Evolutionary conservation across 73 alveolate genomes (phyloP).

Genomic region (Paramecium tetraurelia): DNA sequence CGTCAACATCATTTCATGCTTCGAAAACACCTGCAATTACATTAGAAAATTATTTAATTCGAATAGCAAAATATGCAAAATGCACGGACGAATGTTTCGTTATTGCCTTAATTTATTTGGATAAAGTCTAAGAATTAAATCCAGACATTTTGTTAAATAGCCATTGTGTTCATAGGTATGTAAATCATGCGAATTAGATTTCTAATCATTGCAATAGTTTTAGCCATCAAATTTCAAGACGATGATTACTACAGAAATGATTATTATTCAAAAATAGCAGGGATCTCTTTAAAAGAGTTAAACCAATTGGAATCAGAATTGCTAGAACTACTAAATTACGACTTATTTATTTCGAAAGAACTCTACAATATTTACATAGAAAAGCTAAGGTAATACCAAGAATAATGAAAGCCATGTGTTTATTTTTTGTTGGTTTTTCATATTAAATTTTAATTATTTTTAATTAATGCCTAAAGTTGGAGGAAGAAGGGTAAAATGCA

Average conservation of each 20-base stretch:
- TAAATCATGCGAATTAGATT: not conserved
- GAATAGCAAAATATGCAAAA: conserved; percentile 20
- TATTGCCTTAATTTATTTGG: not conserved
- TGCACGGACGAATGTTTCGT: conserved; percentile 3
- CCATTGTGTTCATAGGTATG: conserved; percentile 28
- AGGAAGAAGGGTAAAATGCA: conserved; percentile 49
- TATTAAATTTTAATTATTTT: not conserved
- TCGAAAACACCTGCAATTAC: not conserved
- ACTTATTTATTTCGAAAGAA: not conserved
- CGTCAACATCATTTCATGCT: not conserved
- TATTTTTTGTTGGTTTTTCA: not conserved
- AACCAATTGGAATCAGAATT: not conserved
- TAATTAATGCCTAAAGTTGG: conserved; percentile 65
- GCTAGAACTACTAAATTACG: not conserved
- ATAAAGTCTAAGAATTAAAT: conserved; percentile 7
- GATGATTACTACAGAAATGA: conserved; percentile 25
- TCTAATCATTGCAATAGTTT: not conserved
- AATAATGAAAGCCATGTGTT: conserved; percentile 7
- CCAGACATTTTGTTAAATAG: not conserved
- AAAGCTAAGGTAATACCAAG: not conserved
- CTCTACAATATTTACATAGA: not conserved
- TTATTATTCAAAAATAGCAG: conserved; percentile 19
- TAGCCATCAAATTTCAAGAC: conserved; percentile 20
- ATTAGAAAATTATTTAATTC: not conserved
- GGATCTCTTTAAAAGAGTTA: conserved; percentile 7